Evolutionary conservation across 169 alveolate species (phyloP), one percentile per base, ranked within the genome.

Genomic region (Cryptosporidium meleagridis): DNA sequence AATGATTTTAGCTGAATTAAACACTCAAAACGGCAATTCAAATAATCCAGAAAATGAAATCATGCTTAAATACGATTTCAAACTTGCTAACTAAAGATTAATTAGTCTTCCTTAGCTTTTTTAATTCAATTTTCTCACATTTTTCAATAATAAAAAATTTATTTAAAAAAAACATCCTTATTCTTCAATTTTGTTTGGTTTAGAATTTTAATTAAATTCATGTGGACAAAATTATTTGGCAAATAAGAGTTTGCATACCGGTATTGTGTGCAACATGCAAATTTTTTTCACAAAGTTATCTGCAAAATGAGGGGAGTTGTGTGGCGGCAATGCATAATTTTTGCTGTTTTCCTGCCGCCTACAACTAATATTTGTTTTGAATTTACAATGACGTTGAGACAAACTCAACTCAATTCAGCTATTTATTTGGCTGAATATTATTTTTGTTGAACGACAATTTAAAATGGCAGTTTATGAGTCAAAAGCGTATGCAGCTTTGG

Each of bases 401-500:
- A 21, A 18, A 26, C 5, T 23, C 3, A 31, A 31, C 35, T 31
- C 35, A 31, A 31, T 31, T 31, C 1, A 31, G 2, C 35, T 31
- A 31, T 31, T n/a, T 55, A 8, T 55, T 55, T 9, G 12, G 23
- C 7, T 55, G n/a, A 55, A 23, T 8, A 55, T 23, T 14, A 2
- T n/a, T n/a, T 23, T 55, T 55, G 4, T n/a, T 9, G 37, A 21
- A 18, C 35, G 10, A 1, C 4, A 51, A n/a, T 37, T n/a, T 26
- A 26, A 10, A 14, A 80, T 80, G 89, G 8, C 89, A 41, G n/a
- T 67, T 3, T 80, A 80, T 33, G 86, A 75, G 48, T 80, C 89
- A 62, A 65, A 62, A 31, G 89, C 80, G 18, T 59, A 62, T 31
- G 89, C 89, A 39, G 89, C 75, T 39, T 21, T 80, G 23, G 62